Evolutionary conservation across 352 stramenopile species (phyloP).

Genomic region (Vaucheria bursata): DNA sequence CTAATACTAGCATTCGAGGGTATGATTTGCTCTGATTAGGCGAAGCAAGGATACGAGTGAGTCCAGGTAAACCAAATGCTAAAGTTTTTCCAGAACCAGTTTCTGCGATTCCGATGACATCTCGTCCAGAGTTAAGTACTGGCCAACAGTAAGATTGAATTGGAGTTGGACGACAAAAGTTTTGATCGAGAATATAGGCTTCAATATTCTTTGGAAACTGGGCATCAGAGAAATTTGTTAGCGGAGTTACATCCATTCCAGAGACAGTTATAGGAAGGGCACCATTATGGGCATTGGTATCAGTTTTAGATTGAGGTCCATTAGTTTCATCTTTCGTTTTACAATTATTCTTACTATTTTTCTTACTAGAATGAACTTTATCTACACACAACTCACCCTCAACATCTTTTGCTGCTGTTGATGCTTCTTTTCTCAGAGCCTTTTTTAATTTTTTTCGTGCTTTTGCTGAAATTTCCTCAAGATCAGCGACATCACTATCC

Average conservation of each 20-base stretch:
- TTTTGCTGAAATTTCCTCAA: too few relatives aligned
- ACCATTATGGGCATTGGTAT: too few relatives aligned
- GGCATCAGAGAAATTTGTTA: conserved; percentile 71
- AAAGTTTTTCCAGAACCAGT: conserved; percentile 88
- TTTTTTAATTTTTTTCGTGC: too few relatives aligned
- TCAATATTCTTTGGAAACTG: conserved; percentile 72
- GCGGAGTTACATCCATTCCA: conserved; percentile 68
- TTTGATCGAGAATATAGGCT: conserved; percentile 56
- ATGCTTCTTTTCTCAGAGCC: too few relatives aligned
- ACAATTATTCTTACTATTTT: too few relatives aligned
- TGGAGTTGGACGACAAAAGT: conserved; percentile 82
- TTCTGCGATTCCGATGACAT: conserved; percentile 82
- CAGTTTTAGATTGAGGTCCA: too few relatives aligned
- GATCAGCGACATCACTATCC: too few relatives aligned
- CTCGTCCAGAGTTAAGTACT: conserved; percentile 66
- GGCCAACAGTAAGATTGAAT: conserved; percentile 96
- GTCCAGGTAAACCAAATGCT: conserved; percentile 82
- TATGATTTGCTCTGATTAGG: neutral
- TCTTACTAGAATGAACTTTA: too few relatives aligned
- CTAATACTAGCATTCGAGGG: conserved; percentile 82
- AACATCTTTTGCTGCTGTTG: too few relatives aligned
- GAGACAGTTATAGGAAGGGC: conserved; percentile 65
- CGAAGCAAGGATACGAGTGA: conserved; percentile 65
- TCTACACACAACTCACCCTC: too few relatives aligned
- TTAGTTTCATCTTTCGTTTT: too few relatives aligned